phyloP scores from a whole-genome alignment of 805 yeast species.

The Myxozyma mucilagina region DNA sequence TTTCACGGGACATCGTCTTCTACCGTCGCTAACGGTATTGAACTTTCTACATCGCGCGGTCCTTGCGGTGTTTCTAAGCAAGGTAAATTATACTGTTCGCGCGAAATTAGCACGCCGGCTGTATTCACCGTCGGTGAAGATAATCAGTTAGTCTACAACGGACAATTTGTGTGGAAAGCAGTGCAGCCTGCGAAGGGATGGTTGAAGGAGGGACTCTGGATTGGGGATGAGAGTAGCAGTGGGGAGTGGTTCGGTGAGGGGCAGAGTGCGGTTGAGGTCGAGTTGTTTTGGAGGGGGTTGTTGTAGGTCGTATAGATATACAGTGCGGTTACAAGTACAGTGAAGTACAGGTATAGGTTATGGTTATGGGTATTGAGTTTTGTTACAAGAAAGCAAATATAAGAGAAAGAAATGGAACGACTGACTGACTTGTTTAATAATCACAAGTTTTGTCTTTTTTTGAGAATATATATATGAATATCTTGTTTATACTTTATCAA shows the following conservation, averaged over 20 bases:
- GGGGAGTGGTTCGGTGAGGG: no score
- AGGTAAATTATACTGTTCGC: slow-evolving; percentile 26
- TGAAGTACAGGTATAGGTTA: background rate
- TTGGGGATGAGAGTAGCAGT: no score
- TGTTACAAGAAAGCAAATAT: no score
- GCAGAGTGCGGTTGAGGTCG: slow-evolving; percentile 24
- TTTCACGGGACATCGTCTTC: slow-evolving; percentile 49
- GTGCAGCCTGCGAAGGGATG: slow-evolving; percentile 23
- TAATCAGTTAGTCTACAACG: slow-evolving; percentile 24
- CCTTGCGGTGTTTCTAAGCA: slow-evolving; percentile 17
- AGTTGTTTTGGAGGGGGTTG: slow-evolving; percentile 21
- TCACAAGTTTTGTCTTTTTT: no score
- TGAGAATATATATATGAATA: no score
- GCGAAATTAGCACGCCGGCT: slow-evolving; percentile 10
- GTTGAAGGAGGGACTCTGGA: slow-evolving; percentile 27
- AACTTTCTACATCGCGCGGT: slow-evolving; percentile 22
- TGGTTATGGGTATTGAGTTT: background rate
- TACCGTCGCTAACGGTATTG: slow-evolving; percentile 17
- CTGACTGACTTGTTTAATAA: no score
- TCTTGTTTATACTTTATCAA: no score
- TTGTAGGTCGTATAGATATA: background rate
- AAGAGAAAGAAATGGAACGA: no score
- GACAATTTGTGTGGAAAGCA: slow-evolving; percentile 16
- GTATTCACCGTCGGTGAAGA: slow-evolving; percentile 19
- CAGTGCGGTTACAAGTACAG: background rate